phyloP scores from a whole-genome alignment of 306 rosid species.

The Ochetophila trinervis region DNA sequence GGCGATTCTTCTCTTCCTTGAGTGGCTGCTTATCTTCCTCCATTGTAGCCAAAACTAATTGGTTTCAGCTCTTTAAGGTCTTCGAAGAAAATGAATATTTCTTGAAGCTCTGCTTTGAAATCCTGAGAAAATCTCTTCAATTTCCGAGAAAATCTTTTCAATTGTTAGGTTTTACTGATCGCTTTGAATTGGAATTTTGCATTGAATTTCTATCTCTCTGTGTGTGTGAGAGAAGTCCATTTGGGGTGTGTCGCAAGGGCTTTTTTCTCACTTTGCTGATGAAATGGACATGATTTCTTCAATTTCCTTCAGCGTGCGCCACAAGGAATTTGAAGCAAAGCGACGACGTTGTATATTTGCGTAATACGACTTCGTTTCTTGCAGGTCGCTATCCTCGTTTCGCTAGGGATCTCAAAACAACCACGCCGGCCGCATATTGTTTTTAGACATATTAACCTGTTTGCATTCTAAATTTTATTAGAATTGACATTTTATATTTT shows the following conservation, averaged over 20 bases:
- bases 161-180: not conserved
- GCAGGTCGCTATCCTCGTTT: not conserved
- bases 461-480: too few relatives aligned
- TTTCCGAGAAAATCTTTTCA: not conserved
- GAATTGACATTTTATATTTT: too few relatives aligned
- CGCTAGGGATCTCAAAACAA: not conserved
- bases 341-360: not conserved
- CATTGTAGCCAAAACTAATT: conserved; percentile 33
- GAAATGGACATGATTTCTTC: not conserved
- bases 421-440: too few relatives aligned
- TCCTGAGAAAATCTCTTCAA: too few relatives aligned
- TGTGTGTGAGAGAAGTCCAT: not conserved
- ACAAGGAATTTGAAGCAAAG: not conserved
- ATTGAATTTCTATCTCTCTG: not conserved
- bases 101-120: not conserved
- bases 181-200: not conserved
- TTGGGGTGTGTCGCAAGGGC: not conserved
- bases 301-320: not conserved
- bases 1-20: conserved; percentile 36
- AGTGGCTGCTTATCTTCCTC: conserved; percentile 55
- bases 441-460: too few relatives aligned
- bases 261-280: not conserved
- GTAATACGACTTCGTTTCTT: not conserved
- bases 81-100: not conserved
- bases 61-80: not conserved